These are phyloP conservation scores for Bipolaris zeicola DNA, from an alignment of 2,329 filamentous ascomycete species.

Conservation along the genomic window DNA sequence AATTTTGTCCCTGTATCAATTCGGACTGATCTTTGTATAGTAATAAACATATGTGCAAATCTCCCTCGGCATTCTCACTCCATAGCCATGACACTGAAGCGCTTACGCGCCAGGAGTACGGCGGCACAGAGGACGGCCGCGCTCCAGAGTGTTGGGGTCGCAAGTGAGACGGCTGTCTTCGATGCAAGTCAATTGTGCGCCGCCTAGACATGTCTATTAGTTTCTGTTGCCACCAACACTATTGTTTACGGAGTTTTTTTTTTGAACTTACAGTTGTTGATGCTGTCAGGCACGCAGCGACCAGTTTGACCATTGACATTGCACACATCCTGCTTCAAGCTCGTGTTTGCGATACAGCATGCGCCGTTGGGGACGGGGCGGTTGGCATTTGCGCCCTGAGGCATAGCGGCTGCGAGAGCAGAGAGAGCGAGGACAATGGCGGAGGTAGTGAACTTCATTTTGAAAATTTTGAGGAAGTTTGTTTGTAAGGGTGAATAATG, in stretches of 20 bases:
- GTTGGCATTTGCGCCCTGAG: conserved; percentile 24
- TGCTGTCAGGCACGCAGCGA: conserved; percentile 32
- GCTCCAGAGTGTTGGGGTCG: conserved; percentile 31
- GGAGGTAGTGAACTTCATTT: conserved; percentile 34
- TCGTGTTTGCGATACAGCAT: conserved; percentile 36
- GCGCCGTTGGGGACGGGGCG: conserved; percentile 33
- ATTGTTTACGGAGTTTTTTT: too few species aligned
- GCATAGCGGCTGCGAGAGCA: conserved; percentile 26
- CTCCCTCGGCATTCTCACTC: not conserved
- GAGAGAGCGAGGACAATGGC: conserved; percentile 25
- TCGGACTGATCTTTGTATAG: conserved; percentile 9
- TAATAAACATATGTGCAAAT: not conserved
- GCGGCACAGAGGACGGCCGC: conserved; percentile 29
- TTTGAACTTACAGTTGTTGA: conserved; percentile 28
- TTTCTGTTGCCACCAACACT: not conserved
- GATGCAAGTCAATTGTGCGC: conserved; percentile 35
- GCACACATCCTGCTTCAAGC: conserved; percentile 40
- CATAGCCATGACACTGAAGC: not conserved
- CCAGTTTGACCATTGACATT: conserved; percentile 35
- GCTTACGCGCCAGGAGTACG: conserved; percentile 9
- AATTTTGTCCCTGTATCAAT: not conserved
- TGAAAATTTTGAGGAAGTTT: not conserved
- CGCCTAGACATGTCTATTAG: conserved; percentile 22
- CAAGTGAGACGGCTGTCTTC: conserved; percentile 32
- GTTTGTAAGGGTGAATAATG: not conserved